Base-by-base conservation (phyloP, 306 rosid genomes). In the Nissolia schottii region DNA sequence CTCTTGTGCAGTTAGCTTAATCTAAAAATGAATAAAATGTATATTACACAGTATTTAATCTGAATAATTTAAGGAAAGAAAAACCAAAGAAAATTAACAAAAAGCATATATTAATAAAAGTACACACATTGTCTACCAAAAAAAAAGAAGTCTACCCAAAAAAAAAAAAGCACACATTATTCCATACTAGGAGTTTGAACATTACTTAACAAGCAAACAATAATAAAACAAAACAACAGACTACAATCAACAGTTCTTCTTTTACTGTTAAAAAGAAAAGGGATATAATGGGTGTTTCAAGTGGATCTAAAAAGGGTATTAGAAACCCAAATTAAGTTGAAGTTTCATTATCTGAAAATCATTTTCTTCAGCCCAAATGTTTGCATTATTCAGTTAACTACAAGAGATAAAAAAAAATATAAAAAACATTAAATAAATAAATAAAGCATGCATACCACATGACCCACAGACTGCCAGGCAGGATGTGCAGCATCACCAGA, bases 401-500 rank as follows among this genome's bases (percentile, higher is more conserved):
- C 29, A 22, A 32, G 20, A 67, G 69, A 45, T 18, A 19, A 31
- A 57, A n/a, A 45, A n/a, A n/a, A n/a, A n/a, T n/a, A n/a, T n/a
- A n/a, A n/a, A n/a, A n/a, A n/a, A n/a, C n/a, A n/a, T n/a, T n/a
- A n/a, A n/a, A n/a, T n/a, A n/a, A n/a, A n/a, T n/a, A n/a, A n/a
- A n/a, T n/a, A n/a, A n/a, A 24, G 7, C 12, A 43, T 40, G 20
- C 90, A 40, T 95, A 95, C 99, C 90, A 95, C 99, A 74, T 95
- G 99, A 56, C 99, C 99, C 71, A 95, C 99, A 64, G 99, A 92
- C 81, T 95, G 97, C 99, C 99, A 95, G 3, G 99, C 96, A 49
- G 99, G 99, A 86, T 95, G 99, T 41, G 96, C 97, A 48, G 99
- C 99, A 86, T 95, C 99, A 62, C 99, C 99, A 73, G 99, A 95